Evolutionary conservation across 148 eudicot species (phyloP), one percentile per base, ranked within the genome.

Genomic region (Persicaria tinctoria): DNA sequence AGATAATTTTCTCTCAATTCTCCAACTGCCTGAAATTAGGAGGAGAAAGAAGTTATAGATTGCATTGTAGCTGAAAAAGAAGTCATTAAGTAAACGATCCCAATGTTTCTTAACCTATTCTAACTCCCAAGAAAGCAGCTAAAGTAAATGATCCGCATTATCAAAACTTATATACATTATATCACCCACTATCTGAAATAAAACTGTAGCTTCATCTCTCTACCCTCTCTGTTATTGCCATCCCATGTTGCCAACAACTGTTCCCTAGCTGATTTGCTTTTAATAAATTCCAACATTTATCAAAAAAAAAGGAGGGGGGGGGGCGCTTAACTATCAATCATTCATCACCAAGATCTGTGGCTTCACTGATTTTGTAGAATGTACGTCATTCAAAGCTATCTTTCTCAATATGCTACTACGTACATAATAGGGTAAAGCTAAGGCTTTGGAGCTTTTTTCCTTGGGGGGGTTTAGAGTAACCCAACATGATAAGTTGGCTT

Each of bases 1-100:
- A 87, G 78, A 80, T 86, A 74, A 82, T 16, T 84, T 77, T 89
- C 97, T 81, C 89, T 82, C 72, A 95, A 85, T 60, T 86, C 97
- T 79, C 81, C 86, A 12, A 84, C 55, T 77, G 82, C 89, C 99
- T 95, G 78, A 72, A 1, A 66, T 66, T 11, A 44, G 47, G 18
- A 44, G 47, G 18, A 41, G 13, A 66, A 14, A 66, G 17, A 41
- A 5, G 17, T 41, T 63, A 63, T 11, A 9, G 11, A 27, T 62
- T 62, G 44, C 27, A 62, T 62, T 23, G 8, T 12, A 50, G 53
- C 53, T 50, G 12, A 23, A 3, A 11, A 62, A 27, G 68, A 6
- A 55, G 59, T 14, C 18, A n/a, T n/a, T 3, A 55, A 16, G 59
- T 16, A 5, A 55, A 5, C n/a, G 59, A 16, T n/a, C 0, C 59